Evolutionary conservation across 352 stramenopile genomes (phyloP).

Genomic region (Albugo candida): DNA sequence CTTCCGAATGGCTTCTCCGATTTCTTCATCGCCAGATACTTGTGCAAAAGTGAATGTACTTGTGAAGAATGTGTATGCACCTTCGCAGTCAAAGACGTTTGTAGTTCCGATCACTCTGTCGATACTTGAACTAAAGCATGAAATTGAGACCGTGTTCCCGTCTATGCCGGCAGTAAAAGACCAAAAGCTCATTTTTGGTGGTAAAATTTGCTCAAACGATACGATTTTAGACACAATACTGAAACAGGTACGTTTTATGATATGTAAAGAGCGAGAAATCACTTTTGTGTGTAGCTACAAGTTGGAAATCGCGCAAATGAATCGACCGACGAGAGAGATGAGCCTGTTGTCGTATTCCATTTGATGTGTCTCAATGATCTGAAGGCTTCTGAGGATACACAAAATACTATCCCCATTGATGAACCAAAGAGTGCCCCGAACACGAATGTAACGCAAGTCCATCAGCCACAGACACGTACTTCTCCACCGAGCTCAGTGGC

Average conservation of each 20-base stretch:
- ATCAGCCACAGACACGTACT: no score
- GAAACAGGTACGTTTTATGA: conserved; percentile 10
- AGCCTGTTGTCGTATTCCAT: conserved; percentile 46
- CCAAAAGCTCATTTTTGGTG: conserved; percentile 75
- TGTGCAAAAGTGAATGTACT: conserved; percentile 25
- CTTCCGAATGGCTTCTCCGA: no score
- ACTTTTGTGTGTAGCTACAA: conserved; percentile 13
- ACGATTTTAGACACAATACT: conserved; percentile 26
- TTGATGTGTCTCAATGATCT: conserved; percentile 13
- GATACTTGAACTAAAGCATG: conserved; percentile 41
- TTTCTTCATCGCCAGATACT: no score
- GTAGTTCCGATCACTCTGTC: conserved; percentile 12
- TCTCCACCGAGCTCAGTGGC: no score
- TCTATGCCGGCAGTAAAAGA: conserved; percentile 18
- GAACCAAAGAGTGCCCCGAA: no score
- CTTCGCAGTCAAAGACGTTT: conserved; percentile 27
- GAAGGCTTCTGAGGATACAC: no score
- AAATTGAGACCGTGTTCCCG: conserved; percentile 27
- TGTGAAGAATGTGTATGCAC: conserved; percentile 69
- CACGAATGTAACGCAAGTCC: no score
- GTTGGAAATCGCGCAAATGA: conserved; percentile 12
- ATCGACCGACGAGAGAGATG: conserved; percentile 3
- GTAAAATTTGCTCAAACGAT: conserved; percentile 62
- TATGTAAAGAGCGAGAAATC: background rate
- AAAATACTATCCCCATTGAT: no score